phyloP scores from a whole-genome alignment of 306 rosid species.

The Hippophae tibetana region DNA sequence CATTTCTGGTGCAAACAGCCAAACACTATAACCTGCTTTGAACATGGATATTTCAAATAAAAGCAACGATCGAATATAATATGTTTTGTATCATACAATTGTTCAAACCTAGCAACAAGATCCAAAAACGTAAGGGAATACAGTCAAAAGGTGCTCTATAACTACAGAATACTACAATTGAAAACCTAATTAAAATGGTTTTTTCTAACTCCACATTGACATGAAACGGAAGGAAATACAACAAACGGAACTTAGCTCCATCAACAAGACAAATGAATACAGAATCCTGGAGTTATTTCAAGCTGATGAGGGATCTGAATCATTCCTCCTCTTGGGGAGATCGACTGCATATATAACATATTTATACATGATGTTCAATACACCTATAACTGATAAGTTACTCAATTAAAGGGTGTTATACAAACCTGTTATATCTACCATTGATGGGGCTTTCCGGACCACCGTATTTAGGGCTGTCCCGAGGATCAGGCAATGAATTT shows the following conservation, averaged over 20 bases:
- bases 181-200: no score
- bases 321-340: conserved; percentile 81
- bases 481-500: conserved; percentile 40
- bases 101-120: no score
- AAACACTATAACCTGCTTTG: no score
- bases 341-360: conserved; percentile 36
- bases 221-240: no score
- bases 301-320: conserved; percentile 4
- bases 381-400: background rate
- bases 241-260: conserved; percentile 2
- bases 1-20: no score
- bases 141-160: background rate
- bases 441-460: conserved; percentile 49
- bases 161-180: no score
- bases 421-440: conserved; percentile 63
- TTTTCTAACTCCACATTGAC: no score
- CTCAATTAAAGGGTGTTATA: background rate
- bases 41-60: no score
- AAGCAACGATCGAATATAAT: no score
- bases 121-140: no score
- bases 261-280: conserved; percentile 3
- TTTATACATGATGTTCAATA: background rate
- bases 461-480: conserved; percentile 64
- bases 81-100: no score
- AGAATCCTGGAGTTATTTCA: conserved; percentile 2